Percentiles rank a stretch among this genome's conserved stretches.
Conservation (phyloP, 495 filamentous ascomycete genomes). For the Melanomma pulvis-pyrius region DNA sequence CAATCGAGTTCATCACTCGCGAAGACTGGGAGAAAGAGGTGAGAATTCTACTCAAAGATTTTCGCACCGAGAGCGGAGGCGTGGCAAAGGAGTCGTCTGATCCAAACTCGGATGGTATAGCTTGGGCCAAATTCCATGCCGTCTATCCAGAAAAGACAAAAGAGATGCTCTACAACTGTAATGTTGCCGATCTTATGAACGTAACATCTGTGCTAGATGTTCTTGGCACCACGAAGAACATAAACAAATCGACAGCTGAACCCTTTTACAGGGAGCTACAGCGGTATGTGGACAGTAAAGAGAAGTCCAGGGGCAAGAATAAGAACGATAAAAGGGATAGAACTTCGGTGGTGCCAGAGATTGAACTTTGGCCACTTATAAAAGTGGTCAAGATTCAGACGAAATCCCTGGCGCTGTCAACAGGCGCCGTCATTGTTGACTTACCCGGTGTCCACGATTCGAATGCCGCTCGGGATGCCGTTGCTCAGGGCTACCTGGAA, state of each 20-base stretch:
- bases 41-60: constrained; percentile 53
- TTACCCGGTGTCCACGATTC: constrained; percentile 67
- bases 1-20: constrained; percentile 62
- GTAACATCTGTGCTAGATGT: constrained; percentile 48
- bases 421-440: constrained; percentile 68
- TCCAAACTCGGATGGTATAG: constrained; percentile 57
- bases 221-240: constrained; percentile 52
- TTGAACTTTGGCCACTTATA: constrained; percentile 69
- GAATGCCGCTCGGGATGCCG: constrained; percentile 64
- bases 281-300: constrained; percentile 57
- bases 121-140: constrained; percentile 65
- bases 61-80: constrained; percentile 52
- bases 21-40: constrained; percentile 65
- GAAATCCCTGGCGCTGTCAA: constrained; percentile 58
- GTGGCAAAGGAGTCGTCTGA: constrained; percentile 51
- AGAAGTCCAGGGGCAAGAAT: constrained; percentile 49
- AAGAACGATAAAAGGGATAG: constrained; percentile 37
- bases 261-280: constrained; percentile 54
- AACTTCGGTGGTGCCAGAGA: constrained; percentile 39
- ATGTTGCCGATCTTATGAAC: constrained; percentile 47
- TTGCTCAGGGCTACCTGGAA: constrained; percentile 66
- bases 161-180: constrained; percentile 50
- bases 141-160: constrained; percentile 63
- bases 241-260: constrained; percentile 47
- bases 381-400: constrained; percentile 64